phyloP scores from a whole-genome alignment of 352 stramenopile species.

The Phytophthora agathidicida region DNA sequence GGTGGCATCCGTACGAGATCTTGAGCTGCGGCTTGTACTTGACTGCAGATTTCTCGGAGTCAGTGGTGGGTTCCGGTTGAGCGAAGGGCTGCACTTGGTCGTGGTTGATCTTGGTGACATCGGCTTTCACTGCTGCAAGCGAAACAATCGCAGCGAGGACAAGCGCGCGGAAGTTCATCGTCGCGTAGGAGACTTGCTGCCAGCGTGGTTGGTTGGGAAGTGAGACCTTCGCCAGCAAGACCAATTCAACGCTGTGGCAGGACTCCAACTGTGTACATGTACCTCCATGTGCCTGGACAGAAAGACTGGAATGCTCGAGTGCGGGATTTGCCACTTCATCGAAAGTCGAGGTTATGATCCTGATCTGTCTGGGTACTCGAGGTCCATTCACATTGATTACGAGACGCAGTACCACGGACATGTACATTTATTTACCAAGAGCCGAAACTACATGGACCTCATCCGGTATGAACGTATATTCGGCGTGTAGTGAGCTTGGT shows the following conservation, averaged over 20 bases:
- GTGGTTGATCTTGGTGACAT: background rate
- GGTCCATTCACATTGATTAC: no score
- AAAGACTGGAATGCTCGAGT: background rate
- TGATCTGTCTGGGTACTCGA: no score
- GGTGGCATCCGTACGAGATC: slow-evolving; percentile 8
- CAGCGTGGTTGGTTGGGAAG: background rate
- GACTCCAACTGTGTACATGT: no score
- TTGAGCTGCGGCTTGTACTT: slow-evolving; percentile 16
- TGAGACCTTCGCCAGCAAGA: background rate
- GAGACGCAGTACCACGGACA: no score
- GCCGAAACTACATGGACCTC: no score
- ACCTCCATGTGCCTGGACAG: slow-evolving; percentile 1
- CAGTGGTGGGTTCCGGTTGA: background rate
- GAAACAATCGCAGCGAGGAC: background rate
- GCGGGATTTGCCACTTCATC: slow-evolving; percentile 2
- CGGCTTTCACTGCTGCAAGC: background rate
- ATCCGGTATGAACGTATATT: no score
- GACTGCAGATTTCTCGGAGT: slow-evolving; percentile 13
- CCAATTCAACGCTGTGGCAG: no score
- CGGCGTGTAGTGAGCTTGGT: no score
- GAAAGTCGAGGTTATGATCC: no score
- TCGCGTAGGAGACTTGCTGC: background rate
- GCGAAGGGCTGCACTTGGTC: slow-evolving; percentile 14
- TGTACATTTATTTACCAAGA: no score
- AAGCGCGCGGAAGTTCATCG: slow-evolving; percentile 5